Conservation (phyloP, 2,329 filamentous ascomycete species). For the Cladosporium phlei region DNA sequence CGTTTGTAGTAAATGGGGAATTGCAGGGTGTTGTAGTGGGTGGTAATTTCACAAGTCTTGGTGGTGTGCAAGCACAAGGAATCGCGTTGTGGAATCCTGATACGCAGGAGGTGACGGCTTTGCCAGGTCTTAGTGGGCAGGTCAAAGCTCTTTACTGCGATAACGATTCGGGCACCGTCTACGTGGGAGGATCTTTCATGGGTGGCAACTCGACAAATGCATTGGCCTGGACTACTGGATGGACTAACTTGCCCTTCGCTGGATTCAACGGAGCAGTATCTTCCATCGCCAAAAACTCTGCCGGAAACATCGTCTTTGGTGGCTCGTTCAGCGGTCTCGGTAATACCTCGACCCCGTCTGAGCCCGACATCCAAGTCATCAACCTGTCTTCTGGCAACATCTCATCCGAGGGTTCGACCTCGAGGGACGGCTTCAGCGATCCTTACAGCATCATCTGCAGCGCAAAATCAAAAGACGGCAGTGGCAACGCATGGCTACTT, state of each 20-base stretch:
- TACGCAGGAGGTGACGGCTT: conserved; percentile 63
- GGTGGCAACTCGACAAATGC: conserved; percentile 82
- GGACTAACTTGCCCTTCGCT: conserved; percentile 78
- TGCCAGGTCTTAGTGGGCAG: conserved; percentile 75
- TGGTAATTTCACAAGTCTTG: conserved; percentile 92
- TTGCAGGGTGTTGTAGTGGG: conserved; percentile 75
- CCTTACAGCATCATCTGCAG: conserved; percentile 82
- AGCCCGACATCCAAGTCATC: conserved; percentile 70
- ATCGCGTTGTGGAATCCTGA: conserved; percentile 77
- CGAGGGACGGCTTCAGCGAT: conserved; percentile 62
- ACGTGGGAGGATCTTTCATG: conserved; percentile 82
- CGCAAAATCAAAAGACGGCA: conserved; percentile 55
- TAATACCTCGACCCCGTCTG: conserved; percentile 65
- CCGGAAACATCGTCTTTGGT: conserved; percentile 86
- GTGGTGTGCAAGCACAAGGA: conserved; percentile 67
- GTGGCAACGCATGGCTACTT: conserved; percentile 80
- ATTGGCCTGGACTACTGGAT: conserved; percentile 72
- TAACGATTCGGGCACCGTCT: conserved; percentile 68
- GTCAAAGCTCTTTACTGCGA: conserved; percentile 84
- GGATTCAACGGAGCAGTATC: conserved; percentile 92
- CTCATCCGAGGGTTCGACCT: conserved; percentile 59
- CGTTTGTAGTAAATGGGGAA: conserved; percentile 62
- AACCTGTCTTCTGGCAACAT: conserved; percentile 79
- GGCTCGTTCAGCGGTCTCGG: conserved; percentile 84
- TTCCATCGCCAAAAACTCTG: conserved; percentile 73